Evolutionary conservation across 495 filamentous ascomycete genomes (phyloP).

Genomic region (Pseudotulostoma volvatum): DNA sequence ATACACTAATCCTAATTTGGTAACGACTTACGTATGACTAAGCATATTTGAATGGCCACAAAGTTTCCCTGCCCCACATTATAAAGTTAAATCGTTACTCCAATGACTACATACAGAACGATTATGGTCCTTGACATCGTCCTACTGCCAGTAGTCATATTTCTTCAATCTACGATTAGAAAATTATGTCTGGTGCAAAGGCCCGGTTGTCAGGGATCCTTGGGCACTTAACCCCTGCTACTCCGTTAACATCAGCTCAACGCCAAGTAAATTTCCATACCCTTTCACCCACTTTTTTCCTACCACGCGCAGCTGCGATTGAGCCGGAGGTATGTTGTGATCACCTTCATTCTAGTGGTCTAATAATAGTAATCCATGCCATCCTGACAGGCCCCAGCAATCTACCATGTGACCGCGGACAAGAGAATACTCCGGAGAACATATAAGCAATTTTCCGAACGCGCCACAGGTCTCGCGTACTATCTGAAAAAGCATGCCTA

Average conservation of each 20-base stretch:
- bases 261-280: conserved; percentile 55
- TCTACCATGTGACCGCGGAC: conserved; percentile 78
- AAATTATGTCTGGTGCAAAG: conserved; percentile 36
- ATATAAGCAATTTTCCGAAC: conserved; percentile 68
- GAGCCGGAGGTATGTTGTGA: conserved; percentile 55
- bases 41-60: no score
- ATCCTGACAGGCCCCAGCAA: conserved; percentile 62
- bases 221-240: conserved; percentile 38
- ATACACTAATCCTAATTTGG: no score
- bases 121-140: no score
- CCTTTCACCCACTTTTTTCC: conserved; percentile 77
- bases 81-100: no score
- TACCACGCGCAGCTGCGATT: conserved; percentile 73
- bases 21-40: no score
- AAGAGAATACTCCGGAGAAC: conserved; percentile 51
- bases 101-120: no score
- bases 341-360: no score
- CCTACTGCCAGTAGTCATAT: no score
- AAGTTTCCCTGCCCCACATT: no score
- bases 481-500: conserved; percentile 56
- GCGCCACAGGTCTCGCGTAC: conserved; percentile 74
- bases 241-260: conserved; percentile 18
- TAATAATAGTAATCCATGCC: no score
- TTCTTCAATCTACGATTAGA: no score
- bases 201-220: conserved; percentile 44